Evolutionary conservation across 768 basidiomycete genomes (phyloP), one percentile per base, ranked within the genome.

Genomic region (Gymnopilus junonius): DNA sequence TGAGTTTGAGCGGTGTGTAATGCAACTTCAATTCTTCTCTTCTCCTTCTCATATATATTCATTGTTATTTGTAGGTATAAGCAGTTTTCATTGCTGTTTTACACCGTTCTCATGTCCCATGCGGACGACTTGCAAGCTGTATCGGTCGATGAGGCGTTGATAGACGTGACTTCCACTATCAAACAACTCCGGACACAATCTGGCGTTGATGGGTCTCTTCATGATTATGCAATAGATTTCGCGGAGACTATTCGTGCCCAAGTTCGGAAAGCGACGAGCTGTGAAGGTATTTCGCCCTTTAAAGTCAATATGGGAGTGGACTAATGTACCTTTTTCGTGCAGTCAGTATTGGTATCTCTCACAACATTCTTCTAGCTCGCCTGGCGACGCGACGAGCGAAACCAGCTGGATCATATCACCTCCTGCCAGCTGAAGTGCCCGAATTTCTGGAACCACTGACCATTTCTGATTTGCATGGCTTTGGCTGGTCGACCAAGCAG

Each of bases 111-210:
- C 32, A 93, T 98, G 88, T 79, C 84, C 0, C 88, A 92, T 70
- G 93, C 94, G 23, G 94, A 97, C 69, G 94, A 95, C 67, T 80
- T 99, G 2, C 90, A 98, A 76, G 95, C 96, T 1, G 96, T 98
- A 15, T 97, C 95, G 1, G 93, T 99, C 5, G 97, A 99, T 64
- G 97, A 99, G 73, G 97, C 95, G 0, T 83, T 98, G 23, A 88
- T 99, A 63, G 96, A 98, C 61, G 93, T 96, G 15, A 89, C 93
- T 0, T 82, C 77, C 4, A 79, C 82, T 0, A 83, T 92, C 40
- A 80, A 77, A 12, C 82, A 79, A 63, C 72, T 77, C 39, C 74
- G 72, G 51, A 66, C 62, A 21, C 73, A 73, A 64, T 69, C 65
- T 14, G 66, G 70, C 1, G 62, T 74, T 31, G 71, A 74, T 15